These are phyloP conservation scores for Phytophthora citricola DNA, from an alignment of 352 stramenopile species.

Conservation along the genomic window DNA sequence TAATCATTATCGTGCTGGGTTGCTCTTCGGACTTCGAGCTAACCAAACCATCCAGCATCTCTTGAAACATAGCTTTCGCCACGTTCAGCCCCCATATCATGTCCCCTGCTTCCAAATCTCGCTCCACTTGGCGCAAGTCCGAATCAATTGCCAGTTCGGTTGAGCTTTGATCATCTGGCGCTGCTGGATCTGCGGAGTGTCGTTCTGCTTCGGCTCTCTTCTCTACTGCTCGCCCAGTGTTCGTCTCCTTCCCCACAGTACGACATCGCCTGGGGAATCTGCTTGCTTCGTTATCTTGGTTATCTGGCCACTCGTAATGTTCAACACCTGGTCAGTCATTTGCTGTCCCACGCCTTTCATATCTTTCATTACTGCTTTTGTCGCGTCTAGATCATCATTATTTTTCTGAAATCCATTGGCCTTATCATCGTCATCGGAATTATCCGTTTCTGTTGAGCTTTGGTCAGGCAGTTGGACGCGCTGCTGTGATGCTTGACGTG, in stretches of 20 bases:
- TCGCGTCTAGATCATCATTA: not conserved
- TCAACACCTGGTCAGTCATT: too few species aligned
- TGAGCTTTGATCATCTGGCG: not conserved
- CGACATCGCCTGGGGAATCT: too few species aligned
- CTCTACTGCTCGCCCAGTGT: not conserved
- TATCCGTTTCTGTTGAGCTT: constrained; percentile 2
- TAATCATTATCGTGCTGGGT: too few species aligned
- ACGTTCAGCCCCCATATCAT: constrained; percentile 5
- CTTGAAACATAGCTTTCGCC: constrained; percentile 4
- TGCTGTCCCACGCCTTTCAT: too few species aligned
- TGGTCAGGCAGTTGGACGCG: not conserved
- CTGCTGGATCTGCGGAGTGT: too few species aligned
- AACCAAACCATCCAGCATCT: not conserved
- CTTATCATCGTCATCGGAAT: not conserved
- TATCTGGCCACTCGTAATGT: too few species aligned
- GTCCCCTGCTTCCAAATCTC: constrained; percentile 3
- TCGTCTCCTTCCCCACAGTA: too few species aligned
- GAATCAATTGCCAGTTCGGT: not conserved
- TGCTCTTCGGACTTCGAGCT: not conserved
- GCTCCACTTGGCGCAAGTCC: not conserved
- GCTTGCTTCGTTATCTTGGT: too few species aligned
- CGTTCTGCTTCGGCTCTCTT: not conserved
- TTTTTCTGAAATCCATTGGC: not conserved
- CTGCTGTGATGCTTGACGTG: not conserved
- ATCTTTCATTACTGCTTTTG: not conserved